Percentiles rank a stretch among this genome's conserved stretches.
Conservation (phyloP, 1,139 yeast genomes). For the Wickerhamiella infanticola region DNA sequence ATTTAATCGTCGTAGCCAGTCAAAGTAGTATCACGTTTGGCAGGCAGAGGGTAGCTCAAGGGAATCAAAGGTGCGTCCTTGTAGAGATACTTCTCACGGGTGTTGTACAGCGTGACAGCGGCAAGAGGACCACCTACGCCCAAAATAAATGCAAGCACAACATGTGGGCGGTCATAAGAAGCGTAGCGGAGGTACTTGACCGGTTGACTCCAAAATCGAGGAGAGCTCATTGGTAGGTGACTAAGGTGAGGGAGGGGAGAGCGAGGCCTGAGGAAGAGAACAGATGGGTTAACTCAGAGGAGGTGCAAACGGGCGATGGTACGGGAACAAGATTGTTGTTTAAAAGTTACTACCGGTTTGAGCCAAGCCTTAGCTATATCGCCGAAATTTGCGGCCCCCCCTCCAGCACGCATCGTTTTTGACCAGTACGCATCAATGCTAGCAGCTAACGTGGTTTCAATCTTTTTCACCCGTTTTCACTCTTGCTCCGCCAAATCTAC, state of each 20-base stretch:
- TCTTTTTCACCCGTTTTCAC: too few species aligned
- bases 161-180: slow-evolving; percentile 66
- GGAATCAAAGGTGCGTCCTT: slow-evolving; percentile 60
- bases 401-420: too few species aligned
- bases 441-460: too few species aligned
- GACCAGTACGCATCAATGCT: too few species aligned
- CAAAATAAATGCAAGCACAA: slow-evolving; percentile 51
- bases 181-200: slow-evolving; percentile 60
- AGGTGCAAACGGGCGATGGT: too few species aligned
- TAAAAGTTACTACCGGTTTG: too few species aligned
- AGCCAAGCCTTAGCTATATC: too few species aligned
- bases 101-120: slow-evolving; percentile 43
- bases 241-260: not conserved
- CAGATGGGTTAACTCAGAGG: too few species aligned
- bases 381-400: too few species aligned
- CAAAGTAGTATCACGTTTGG: slow-evolving; percentile 19
- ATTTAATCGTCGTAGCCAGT: slow-evolving; percentile 23
- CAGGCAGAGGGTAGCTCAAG: slow-evolving; percentile 40
- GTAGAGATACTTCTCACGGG: slow-evolving; percentile 48
- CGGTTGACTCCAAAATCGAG: slow-evolving; percentile 15
- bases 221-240: slow-evolving; percentile 6
- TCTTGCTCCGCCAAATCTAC: too few species aligned
- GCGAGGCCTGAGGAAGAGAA: too few species aligned
- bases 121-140: slow-evolving; percentile 58
- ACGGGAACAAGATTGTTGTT: too few species aligned